Base-by-base conservation (phyloP, 306 rosid genomes). In the Cucurbita argyrosperma region DNA sequence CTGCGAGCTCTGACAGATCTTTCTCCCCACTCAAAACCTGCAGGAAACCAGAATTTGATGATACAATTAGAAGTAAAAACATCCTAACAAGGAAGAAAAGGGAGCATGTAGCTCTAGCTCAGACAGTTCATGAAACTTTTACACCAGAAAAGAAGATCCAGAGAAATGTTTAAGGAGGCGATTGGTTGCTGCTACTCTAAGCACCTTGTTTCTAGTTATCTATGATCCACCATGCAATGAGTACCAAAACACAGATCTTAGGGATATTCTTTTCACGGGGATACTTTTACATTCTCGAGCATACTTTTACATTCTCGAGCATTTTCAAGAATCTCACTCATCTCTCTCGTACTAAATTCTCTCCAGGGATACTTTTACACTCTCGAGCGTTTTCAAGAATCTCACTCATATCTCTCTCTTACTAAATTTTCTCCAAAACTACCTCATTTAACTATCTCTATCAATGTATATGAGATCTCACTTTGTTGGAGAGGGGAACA, bases 1-100 rank as follows among this genome's bases (percentile, higher is more conserved):
- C 76, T 5, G 90, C 95, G 19, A 94, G 90, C 77, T 91, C 92
- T 16, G 84, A 73, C 64, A 94, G 76, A 49, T 91, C 85, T 51
- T 66, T 55, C 64, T 91, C 89, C 16, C 99, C 97, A 50, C 97
- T 88, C 77, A 89, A 52, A 68, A 82, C 90, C 96, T 89, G 87
- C 67, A 47, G 78, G 56, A 66, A 62, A 72, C 53, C 71, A 47
- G 16, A 63, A 61, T 79, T 77, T 42, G 39, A 10, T 81, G 47
- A 84, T 77, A 69, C 38, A 47, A 13, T 4, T 2, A 64, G 39
- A 66, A 11, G 5, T 21, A 10, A 13, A 65, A 71, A 30, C 49
- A 66, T 79, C 61, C 66, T 19, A 50, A 19, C 71, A 40, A 53
- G 13, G 8, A 30, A 23, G n/a, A 3, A 15, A 59, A 12, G 51